Evolutionary conservation across 352 stramenopile genomes (phyloP).

Genomic region (Globisporangium orthogonon): DNA sequence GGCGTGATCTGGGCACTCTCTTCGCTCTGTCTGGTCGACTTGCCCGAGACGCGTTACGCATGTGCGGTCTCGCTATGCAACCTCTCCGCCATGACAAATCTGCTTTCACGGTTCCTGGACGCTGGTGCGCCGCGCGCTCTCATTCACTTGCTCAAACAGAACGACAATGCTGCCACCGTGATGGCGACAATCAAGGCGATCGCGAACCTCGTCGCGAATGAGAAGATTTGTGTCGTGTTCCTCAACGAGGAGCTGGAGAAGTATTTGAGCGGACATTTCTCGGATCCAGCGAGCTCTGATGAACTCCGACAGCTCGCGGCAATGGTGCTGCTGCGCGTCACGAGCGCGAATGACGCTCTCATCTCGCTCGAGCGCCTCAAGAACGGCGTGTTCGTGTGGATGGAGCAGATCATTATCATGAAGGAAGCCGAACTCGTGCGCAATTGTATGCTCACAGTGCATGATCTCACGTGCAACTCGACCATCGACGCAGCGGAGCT

Average conservation of each 20-base stretch:
- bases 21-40: constrained; percentile 59
- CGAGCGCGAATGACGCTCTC: constrained; percentile 63
- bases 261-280: constrained; percentile 53
- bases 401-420: constrained; percentile 79
- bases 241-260: constrained; percentile 66
- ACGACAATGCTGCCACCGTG: constrained; percentile 28
- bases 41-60: constrained; percentile 38
- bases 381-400: constrained; percentile 60
- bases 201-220: constrained; percentile 66
- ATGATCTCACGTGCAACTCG: constrained; percentile 58
- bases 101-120: constrained; percentile 63
- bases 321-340: constrained; percentile 65
- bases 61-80: constrained; percentile 78
- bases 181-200: constrained; percentile 67
- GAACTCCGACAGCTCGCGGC: constrained; percentile 59
- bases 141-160: constrained; percentile 47
- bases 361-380: constrained; percentile 61
- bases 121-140: constrained; percentile 56
- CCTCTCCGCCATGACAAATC: constrained; percentile 45
- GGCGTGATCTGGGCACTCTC: constrained; percentile 72
- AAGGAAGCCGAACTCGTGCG: constrained; percentile 62
- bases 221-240: constrained; percentile 69
- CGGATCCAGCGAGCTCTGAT: constrained; percentile 29
- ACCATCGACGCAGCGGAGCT: constrained; percentile 46
- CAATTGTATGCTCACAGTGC: constrained; percentile 73